A percentile compares a stretch with the other conserved stretches of the same genome.
Evolutionary conservation across 2,329 filamentous ascomycete species (phyloP).

Genomic region (Stromatinia cepivora): DNA sequence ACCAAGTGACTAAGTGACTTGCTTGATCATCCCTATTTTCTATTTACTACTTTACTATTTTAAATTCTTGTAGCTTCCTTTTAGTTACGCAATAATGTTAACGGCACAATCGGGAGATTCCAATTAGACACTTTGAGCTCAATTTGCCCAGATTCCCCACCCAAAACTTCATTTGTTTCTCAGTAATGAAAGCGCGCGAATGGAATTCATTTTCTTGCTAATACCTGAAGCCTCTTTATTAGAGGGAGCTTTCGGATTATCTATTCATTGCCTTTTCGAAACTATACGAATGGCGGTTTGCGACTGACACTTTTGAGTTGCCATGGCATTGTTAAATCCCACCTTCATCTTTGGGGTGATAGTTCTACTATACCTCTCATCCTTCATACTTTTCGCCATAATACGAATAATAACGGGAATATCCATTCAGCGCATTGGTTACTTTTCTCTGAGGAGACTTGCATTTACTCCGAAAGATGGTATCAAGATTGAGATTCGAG

Average conservation of each 20-base stretch:
- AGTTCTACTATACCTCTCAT: constrained; percentile 83
- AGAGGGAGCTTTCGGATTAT: background rate
- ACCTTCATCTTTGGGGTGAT: constrained; percentile 85
- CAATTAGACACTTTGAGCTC: constrained; percentile 22
- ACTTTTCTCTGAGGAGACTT: constrained; percentile 86
- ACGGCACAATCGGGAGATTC: constrained; percentile 8
- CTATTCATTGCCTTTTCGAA: constrained; percentile 1
- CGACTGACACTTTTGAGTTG: constrained; percentile 20
- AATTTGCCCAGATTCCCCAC: constrained; percentile 21
- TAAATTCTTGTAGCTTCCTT: background rate
- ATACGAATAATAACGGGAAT: constrained; percentile 89
- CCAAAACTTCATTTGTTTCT: constrained; percentile 11
- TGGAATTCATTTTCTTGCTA: constrained; percentile 19
- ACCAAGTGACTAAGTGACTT: background rate
- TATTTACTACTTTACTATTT: too few relatives aligned
- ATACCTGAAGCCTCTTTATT: constrained; percentile 19
- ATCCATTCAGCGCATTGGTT: constrained; percentile 93
- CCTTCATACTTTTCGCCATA: constrained; percentile 91
- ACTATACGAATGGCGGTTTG: constrained; percentile 22
- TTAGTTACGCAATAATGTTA: constrained; percentile 7
- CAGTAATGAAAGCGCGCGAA: constrained; percentile 21
- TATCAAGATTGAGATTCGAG: constrained; percentile 83
- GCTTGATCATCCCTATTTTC: background rate
- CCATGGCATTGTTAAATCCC: constrained; percentile 67
- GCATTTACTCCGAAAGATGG: constrained; percentile 89